A percentile compares a stretch with the other conserved stretches of the same genome.
Evolutionary conservation across 257 asterid species (phyloP).

Genomic region (Marsdenia floribunda): DNA sequence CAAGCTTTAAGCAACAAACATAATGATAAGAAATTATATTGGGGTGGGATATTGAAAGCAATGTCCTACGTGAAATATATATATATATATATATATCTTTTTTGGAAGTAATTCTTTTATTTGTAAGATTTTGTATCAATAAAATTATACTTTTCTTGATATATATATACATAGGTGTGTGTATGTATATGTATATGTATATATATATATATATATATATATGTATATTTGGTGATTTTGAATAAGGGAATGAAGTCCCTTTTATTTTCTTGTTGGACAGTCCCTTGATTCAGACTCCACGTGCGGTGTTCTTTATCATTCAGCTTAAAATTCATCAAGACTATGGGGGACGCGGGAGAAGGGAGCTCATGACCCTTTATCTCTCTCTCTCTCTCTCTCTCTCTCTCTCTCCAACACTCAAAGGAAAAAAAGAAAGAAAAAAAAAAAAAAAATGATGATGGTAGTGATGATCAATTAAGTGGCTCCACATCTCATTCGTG

Average conservation of each 20-base stretch:
- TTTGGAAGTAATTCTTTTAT: background rate
- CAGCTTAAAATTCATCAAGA: constrained; percentile 17
- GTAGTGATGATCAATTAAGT: constrained; percentile 13
- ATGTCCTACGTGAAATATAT: background rate
- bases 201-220: background rate
- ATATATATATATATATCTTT: too few species aligned
- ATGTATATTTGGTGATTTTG: background rate
- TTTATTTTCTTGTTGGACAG: constrained; percentile 24
- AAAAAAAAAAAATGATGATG: background rate
- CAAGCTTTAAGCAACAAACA: constrained; percentile 88
- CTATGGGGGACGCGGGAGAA: background rate
- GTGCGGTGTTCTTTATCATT: constrained; percentile 33
- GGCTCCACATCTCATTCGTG: constrained; percentile 21
- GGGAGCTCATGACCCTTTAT: background rate
- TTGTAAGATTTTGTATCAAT: too few species aligned
- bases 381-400: background rate
- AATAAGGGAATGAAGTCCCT: constrained; percentile 1
- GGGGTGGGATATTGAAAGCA: constrained; percentile 20
- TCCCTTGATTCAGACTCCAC: constrained; percentile 41
- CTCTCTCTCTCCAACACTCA: background rate
- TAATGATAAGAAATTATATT: constrained; percentile 55
- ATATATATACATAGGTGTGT: too few species aligned
- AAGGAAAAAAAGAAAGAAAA: background rate
- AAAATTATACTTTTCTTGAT: too few species aligned
- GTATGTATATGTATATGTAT: background rate